A percentile compares a stretch with the other conserved stretches of the same genome.
phyloP scores from a whole-genome alignment of 2,329 filamentous ascomycete genomes.

The Ophiostoma sp. region DNA sequence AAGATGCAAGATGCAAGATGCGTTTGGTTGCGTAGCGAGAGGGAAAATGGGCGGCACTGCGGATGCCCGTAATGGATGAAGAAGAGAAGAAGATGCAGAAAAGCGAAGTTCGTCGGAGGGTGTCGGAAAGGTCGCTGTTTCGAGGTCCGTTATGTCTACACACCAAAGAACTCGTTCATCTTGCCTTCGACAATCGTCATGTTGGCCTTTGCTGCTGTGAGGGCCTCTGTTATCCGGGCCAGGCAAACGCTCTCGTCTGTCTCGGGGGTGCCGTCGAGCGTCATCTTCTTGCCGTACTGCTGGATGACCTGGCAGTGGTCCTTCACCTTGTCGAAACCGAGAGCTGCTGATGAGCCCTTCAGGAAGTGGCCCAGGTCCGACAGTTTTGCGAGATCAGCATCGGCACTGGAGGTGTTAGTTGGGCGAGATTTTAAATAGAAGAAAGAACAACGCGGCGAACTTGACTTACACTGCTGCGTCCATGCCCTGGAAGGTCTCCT shows the following conservation, averaged over 20 bases:
- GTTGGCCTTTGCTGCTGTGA: slow-evolving; percentile 72
- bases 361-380: slow-evolving; percentile 91
- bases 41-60: neutral
- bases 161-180: slow-evolving; percentile 67
- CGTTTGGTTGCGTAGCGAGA: neutral
- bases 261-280: slow-evolving; percentile 70
- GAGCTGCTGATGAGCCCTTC: slow-evolving; percentile 93
- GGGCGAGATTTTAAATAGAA: neutral
- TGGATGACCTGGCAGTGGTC: slow-evolving; percentile 97
- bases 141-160: neutral
- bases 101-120: neutral
- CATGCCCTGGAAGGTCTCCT: slow-evolving; percentile 84
- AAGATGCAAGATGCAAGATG: neutral
- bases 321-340: slow-evolving; percentile 86
- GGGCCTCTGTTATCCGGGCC: slow-evolving; percentile 66
- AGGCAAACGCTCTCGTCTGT: slow-evolving; percentile 68
- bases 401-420: slow-evolving; percentile 37
- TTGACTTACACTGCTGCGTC: slow-evolving; percentile 72
- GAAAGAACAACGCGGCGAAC: neutral
- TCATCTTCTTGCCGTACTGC: slow-evolving; percentile 81
- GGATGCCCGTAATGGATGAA: neutral
- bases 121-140: neutral
- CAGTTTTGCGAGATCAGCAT: slow-evolving; percentile 64
- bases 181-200: slow-evolving; percentile 71
- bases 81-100: neutral